Base-by-base conservation (phyloP, 306 rosid genomes). In the Gleditsia sinensis region DNA sequence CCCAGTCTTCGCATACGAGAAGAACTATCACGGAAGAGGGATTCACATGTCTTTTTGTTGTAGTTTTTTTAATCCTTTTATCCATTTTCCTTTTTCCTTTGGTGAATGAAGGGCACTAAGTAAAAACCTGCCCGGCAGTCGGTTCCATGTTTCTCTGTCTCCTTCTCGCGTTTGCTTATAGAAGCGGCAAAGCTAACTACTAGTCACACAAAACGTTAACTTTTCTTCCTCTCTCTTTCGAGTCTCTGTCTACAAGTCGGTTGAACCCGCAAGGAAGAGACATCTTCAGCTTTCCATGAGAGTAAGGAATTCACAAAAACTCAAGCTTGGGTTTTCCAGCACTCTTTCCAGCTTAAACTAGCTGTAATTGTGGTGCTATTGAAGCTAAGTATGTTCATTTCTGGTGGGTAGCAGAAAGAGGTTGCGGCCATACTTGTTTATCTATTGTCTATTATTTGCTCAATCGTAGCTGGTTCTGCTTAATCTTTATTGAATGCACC, bases 141-240 rank as follows among this genome's bases (percentile, higher is more conserved):
- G 79, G 77, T 79, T 51, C 77, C 76, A 55, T 55, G 61, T 60
- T 72, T 79, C 65, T 49, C 53, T 60, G 50, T 77, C 82, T 80
- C 70, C 82, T 60, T 79, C 83, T 56, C 71, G 80, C 72, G 75
- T 66, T 86, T 85, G 96, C 94, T 90, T 90, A 48, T 63, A 53
- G 71, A 83, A 85, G 87, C 94, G 90, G 91, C 91, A 88, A 90
- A 83, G 90, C 82, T 73, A 73, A 84, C 89, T 70, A 43, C 61
- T 27, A 55, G 74, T 77, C 84, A 45, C 72, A 72, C 82, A 72
- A 81, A 80, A 68, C 48, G 81, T 67, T 13, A 20, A 51, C 62
- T 80, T 79, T 69, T 74, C 72, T 51, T 67, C 62, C 7, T 73
- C 6, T 57, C 56, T 21, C 59, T 79, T 50, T 77, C 43, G 76